Evolutionary conservation across 805 yeast genomes (phyloP).

Genomic region (Brettanomyces sp.): DNA sequence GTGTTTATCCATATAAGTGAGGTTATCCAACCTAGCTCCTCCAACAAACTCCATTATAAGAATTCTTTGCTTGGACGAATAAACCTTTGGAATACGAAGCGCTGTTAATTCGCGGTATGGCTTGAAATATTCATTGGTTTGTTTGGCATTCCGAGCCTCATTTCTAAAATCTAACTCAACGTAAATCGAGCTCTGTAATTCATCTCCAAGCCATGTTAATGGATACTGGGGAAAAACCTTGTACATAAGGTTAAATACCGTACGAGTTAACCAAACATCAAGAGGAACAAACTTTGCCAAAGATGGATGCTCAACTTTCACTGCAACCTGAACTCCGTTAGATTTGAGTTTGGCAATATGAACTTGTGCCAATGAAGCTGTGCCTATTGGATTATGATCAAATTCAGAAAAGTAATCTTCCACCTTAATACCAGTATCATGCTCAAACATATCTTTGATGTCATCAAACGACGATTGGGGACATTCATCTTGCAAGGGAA

Average conservation of each 20-base stretch:
- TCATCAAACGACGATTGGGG: constrained; percentile 71
- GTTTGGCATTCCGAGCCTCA: constrained; percentile 74
- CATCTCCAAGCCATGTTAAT: constrained; percentile 91
- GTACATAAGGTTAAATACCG: constrained; percentile 66
- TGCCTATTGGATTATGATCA: constrained; percentile 75
- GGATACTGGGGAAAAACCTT: constrained; percentile 90
- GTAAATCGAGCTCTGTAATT: constrained; percentile 73
- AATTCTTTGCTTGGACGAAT: constrained; percentile 58
- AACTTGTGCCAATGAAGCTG: constrained; percentile 94
- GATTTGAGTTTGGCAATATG: constrained; percentile 60
- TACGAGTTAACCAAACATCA: constrained; percentile 69
- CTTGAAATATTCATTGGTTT: constrained; percentile 61
- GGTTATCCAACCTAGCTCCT: constrained; percentile 79
- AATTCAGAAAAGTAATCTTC: constrained; percentile 61
- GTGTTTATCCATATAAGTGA: constrained; percentile 51
- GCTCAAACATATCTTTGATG: constrained; percentile 52
- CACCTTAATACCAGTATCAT: constrained; percentile 55
- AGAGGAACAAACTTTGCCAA: constrained; percentile 81
- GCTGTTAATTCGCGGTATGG: constrained; percentile 56
- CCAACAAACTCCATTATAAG: constrained; percentile 79
- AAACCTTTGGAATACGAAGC: constrained; percentile 64
- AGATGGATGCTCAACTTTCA: constrained; percentile 89
- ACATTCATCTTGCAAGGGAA: constrained; percentile 84
- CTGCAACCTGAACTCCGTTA: constrained; percentile 68
- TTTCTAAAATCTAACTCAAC: constrained; percentile 85